Base-by-base conservation (phyloP, 371 early-diverging fungal genomes). In the Syncephalastrum sp. region DNA sequence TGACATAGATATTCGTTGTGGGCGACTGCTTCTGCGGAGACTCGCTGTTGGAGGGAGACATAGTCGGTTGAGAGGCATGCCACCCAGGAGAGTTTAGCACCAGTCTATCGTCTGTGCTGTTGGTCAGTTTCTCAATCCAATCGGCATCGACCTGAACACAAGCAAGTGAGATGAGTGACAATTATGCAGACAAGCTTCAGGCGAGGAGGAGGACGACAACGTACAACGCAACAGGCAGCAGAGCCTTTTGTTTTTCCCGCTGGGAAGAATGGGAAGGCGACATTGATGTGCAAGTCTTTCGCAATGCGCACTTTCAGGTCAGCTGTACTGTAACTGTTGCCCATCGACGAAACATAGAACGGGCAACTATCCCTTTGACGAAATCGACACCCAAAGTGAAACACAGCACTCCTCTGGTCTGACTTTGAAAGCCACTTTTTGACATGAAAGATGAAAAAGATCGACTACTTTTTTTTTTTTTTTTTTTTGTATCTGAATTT, bases 221-320 rank as follows among this genome's bases (percentile, higher is more conserved):
- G 56, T 83, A 84, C 84, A 65, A 86, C 82, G 62, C 84, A 83
- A 60, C 86, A 86, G 8, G 82, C 84, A 23, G 80, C 79, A 38
- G 80, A 74, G 5, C 84, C 82, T 14, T 71, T 60, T 27, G 70
- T 57, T 29, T 77, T 71, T 29, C 79, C 83, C 21, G 73, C 71
- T 1, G 86, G 75, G 45, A 83, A 80, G 55, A 78, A 81, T 8
- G 84, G 82, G 68, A 86, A 86, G 5, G 84, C 86, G 21, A 85
- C 75, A 51, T 84, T 76, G 33, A 85, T 78, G 41, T 75, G 68
- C 24, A 85, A 68, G 59, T 84, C 84, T 54, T 71, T 63, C 17
- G 73, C 68, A 58, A 85, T 79, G 47, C 61, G 61, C 48, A 54
- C 61, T 54, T 74, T 77, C 16, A 74, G 57, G 50, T 69, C 77